Base-by-base conservation (phyloP, 495 filamentous ascomycete species). In the Aspergillus asperescens region DNA sequence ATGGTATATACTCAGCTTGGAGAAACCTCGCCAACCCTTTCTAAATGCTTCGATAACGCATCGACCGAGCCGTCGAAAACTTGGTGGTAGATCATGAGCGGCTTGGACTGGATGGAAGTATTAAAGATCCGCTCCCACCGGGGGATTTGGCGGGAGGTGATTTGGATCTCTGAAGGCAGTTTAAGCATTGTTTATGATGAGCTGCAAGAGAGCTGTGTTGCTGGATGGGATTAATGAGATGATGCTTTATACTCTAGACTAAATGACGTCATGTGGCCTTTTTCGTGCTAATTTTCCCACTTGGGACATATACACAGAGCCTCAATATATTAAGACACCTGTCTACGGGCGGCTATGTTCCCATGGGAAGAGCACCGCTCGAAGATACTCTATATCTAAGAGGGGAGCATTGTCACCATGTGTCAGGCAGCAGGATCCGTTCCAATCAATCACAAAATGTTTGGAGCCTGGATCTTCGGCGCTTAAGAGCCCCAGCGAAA, bases 1-100 rank as follows among this genome's bases (percentile, higher is more conserved):
- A 87, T 87, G 7, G 78, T 80, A 65, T 82, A 84, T 7, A 77
- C 68, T 84, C 84, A 86, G 48, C 82, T 77, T n/a, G 83, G 83
- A 3, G 54, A 56, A 15, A 86, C 81, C 47, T 80, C 80, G 25
- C 74, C 77, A 4, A 79, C 61, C 2, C 54, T 47, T 5, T 61
- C 60, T 18, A 87, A 72, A 52, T 82, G 81, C 10, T 68, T 57
- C 44, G 83, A 74, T 16, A 88, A 77, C 19, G 66, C 60, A 10
- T 69, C 66, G 7, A 76, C 55, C 28, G 75, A 66, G 24, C 69
- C 68, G 34, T 73, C 38, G 57, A 85, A 83, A 32, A 72, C 77
- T 29, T 62, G 64, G 55, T 82, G 77, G 63, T 81, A 81, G 57
- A 86, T 81, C 31, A 85, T 67, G 27, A 88, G 73, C 1, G 83